phyloP scores from a whole-genome alignment of 1,284 basidiomycete species.

The Coniferiporia weirii region DNA sequence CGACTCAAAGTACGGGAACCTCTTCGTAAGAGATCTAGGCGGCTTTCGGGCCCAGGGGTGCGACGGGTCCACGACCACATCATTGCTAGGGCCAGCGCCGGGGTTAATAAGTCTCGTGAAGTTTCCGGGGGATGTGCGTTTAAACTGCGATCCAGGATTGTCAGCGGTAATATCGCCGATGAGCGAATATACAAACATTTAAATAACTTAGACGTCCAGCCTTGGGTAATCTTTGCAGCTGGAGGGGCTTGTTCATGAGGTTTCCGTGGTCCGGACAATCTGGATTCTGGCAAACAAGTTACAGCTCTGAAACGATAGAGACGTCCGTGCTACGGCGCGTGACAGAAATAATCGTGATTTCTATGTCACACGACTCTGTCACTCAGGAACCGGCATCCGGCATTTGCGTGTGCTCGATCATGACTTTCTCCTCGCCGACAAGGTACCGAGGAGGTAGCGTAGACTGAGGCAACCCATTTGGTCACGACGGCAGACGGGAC shows the following conservation, averaged over 20 bases:
- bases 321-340: too few relatives aligned
- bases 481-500: too few relatives aligned
- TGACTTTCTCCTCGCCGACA: too few relatives aligned
- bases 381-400: too few relatives aligned
- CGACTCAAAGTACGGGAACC: neutral
- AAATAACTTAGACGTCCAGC: neutral
- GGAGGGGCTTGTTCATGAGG: neutral
- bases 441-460: too few relatives aligned
- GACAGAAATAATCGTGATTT: too few relatives aligned
- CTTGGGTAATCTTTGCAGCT: neutral
- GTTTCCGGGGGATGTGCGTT: conserved; percentile 26
- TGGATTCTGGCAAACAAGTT: too few relatives aligned
- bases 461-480: too few relatives aligned
- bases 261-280: neutral
- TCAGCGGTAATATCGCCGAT: neutral
- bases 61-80: conserved; percentile 22
- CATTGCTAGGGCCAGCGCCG: conserved; percentile 2
- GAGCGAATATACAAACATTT: neutral
- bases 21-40: neutral
- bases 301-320: too few relatives aligned
- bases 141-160: conserved; percentile 22
- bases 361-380: too few relatives aligned
- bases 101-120: conserved; percentile 11
- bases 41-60: conserved; percentile 2
- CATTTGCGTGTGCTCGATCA: too few relatives aligned